Conservation (phyloP, 2,329 filamentous ascomycete species). For the Colletotrichum liriopes region DNA sequence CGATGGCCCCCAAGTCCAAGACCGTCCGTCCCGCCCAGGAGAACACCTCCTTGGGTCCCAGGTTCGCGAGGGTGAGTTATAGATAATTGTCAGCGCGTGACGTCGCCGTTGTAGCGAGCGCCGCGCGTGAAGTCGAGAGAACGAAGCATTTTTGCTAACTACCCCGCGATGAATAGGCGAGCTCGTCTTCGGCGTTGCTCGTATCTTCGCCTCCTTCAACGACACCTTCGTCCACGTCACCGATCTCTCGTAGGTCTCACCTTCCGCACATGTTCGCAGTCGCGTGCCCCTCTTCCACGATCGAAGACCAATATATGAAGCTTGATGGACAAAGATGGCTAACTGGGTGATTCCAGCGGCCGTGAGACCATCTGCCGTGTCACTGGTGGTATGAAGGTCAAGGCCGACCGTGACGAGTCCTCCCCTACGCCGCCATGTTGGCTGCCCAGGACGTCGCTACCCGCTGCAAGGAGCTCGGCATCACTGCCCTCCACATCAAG, state of each 20-base stretch:
- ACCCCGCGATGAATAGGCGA: constrained; percentile 73
- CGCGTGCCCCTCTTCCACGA: background rate
- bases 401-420: constrained; percentile 99
- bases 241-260: constrained; percentile 87
- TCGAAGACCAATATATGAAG: constrained; percentile 1
- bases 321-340: constrained; percentile 61
- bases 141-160: constrained; percentile 43
- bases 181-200: constrained; percentile 97
- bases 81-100: constrained; percentile 53
- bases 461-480: constrained; percentile 81
- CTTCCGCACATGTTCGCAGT: constrained; percentile 12
- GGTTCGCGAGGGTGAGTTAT: constrained; percentile 87
- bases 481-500: constrained; percentile 99
- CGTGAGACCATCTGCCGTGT: constrained; percentile 99
- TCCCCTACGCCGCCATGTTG: constrained; percentile 99
- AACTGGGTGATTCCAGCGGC: constrained; percentile 86
- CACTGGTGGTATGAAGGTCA: constrained; percentile 99
- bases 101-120: constrained; percentile 69
- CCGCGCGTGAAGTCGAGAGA: constrained; percentile 78
- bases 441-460: constrained; percentile 97
- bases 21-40: constrained; percentile 90
- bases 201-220: constrained; percentile 97
- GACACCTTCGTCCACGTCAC: constrained; percentile 98
- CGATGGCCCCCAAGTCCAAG: constrained; percentile 86
- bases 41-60: constrained; percentile 98